A percentile compares a stretch with the other conserved stretches of the same genome.
These are phyloP conservation scores for Hemisphaericaspora xylofermentans DNA, from an alignment of 1,139 yeast genomes.

Conservation along the genomic window DNA sequence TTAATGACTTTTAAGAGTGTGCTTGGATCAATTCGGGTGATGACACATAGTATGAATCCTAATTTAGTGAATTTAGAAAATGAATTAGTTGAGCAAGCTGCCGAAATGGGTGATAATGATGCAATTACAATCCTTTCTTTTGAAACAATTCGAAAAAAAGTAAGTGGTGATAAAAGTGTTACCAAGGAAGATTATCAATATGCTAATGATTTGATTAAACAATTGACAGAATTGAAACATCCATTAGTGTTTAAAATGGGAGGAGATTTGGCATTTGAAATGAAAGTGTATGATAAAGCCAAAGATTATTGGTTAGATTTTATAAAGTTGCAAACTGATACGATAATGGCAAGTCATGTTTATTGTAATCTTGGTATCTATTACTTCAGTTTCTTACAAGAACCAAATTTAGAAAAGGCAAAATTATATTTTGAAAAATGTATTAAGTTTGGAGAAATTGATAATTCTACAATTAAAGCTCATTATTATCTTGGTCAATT, in stretches of 20 bases:
- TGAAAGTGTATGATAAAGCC: slow-evolving; percentile 49
- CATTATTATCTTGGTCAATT: slow-evolving; percentile 80
- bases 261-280: slow-evolving; percentile 65
- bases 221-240: slow-evolving; percentile 61
- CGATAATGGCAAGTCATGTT: slow-evolving; percentile 70
- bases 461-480: slow-evolving; percentile 56
- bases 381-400: slow-evolving; percentile 44
- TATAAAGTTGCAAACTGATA: slow-evolving; percentile 51
- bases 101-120: slow-evolving; percentile 78
- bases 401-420: slow-evolving; percentile 52
- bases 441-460: slow-evolving; percentile 57
- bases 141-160: slow-evolving; percentile 44
- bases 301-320: slow-evolving; percentile 61
- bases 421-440: slow-evolving; percentile 61
- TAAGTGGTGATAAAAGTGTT: slow-evolving; percentile 15
- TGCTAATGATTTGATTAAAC: slow-evolving; percentile 61
- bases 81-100: slow-evolving; percentile 74
- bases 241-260: slow-evolving; percentile 71
- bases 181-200: slow-evolving; percentile 54
- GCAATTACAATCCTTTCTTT: slow-evolving; percentile 74
- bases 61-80: slow-evolving; percentile 62
- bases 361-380: slow-evolving; percentile 68
- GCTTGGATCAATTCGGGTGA: slow-evolving; percentile 58
- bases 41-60: slow-evolving; percentile 58
- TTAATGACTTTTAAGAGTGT: slow-evolving; percentile 69